phyloP scores from a whole-genome alignment of 164 flowering plant species.

The Saururus chinensis region DNA sequence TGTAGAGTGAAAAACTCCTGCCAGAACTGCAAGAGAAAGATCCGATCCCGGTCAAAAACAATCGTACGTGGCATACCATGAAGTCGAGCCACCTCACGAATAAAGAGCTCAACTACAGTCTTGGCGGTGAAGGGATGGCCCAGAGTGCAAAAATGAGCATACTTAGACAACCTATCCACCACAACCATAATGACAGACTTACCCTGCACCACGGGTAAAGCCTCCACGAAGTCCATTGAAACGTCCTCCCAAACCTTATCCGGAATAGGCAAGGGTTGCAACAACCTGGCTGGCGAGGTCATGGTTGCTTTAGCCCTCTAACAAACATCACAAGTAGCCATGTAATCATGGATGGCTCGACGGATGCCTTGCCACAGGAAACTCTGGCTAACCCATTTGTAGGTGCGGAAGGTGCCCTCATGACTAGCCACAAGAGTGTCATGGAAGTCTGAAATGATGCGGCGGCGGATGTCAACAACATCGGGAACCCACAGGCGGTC shows the following conservation, averaged over 20 bases:
- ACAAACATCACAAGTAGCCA: too few relatives aligned
- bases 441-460: not conserved
- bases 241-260: not conserved
- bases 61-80: not conserved
- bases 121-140: too few relatives aligned
- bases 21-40: not conserved
- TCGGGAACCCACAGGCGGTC: too few relatives aligned
- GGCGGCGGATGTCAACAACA: too few relatives aligned
- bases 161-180: too few relatives aligned
- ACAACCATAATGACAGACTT: too few relatives aligned
- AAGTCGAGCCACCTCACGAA: too few relatives aligned
- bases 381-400: not conserved
- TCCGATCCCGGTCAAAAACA: not conserved
- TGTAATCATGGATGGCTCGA: too few relatives aligned
- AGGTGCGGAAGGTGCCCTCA: not conserved
- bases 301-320: too few relatives aligned
- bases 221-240: conserved; percentile 1
- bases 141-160: too few relatives aligned
- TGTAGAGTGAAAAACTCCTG: not conserved
- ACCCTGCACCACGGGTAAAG: not conserved
- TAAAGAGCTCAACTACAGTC: too few relatives aligned
- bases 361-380: not conserved
- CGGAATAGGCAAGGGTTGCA: not conserved
- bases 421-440: not conserved
- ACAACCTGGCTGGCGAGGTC: not conserved